A percentile compares a stretch with the other conserved stretches of the same genome.
phyloP scores from a whole-genome alignment of 192 early-diverging fungal species.

The Obelidium mucronatum region DNA sequence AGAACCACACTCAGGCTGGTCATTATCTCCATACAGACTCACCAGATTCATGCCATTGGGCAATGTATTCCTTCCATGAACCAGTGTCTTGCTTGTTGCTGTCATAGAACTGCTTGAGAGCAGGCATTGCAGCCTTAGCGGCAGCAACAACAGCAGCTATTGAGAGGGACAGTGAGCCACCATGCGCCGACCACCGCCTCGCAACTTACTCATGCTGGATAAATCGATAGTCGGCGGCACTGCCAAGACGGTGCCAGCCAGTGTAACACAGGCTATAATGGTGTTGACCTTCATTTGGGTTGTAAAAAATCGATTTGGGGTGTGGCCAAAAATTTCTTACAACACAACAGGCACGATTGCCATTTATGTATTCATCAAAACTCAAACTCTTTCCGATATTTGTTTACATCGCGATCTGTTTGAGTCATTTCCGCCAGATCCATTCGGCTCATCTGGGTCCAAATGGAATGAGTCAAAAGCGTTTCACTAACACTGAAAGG shows the following conservation, averaged over 20 bases:
- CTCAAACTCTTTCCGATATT: conserved; percentile 51
- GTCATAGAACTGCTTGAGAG: conserved; percentile 10
- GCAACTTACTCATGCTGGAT: not conserved
- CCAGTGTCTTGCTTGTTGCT: not conserved
- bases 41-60: conserved; percentile 14
- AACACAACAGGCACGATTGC: no score
- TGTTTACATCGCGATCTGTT: conserved; percentile 32
- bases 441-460: conserved; percentile 41
- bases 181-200: not conserved
- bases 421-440: conserved; percentile 48
- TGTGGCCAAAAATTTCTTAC: not conserved
- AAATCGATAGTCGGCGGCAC: not conserved
- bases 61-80: conserved; percentile 4
- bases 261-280: not conserved
- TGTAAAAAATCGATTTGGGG: not conserved
- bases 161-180: not conserved
- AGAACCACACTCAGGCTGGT: no score
- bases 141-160: conserved; percentile 18
- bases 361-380: conserved; percentile 48
- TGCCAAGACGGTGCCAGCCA: not conserved
- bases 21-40: no score
- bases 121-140: conserved; percentile 17
- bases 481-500: not conserved
- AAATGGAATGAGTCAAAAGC: conserved; percentile 3
- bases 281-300: not conserved